These are phyloP conservation scores for Halenospora varia DNA, from an alignment of 495 filamentous ascomycete species.

Conservation along the genomic window DNA sequence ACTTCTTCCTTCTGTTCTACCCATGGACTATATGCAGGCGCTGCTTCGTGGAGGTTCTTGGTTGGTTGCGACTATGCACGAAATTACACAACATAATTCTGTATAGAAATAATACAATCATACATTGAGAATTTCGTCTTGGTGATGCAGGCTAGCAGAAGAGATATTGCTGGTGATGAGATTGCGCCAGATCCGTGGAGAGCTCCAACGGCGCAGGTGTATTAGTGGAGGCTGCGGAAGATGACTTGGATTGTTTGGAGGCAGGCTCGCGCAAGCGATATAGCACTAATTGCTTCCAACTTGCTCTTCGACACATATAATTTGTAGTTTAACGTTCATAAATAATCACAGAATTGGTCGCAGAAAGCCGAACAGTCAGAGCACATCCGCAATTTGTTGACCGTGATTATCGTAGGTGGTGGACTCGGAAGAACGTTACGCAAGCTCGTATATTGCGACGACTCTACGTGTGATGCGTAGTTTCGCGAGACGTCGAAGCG, in stretches of 20 bases:
- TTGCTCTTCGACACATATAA: neutral
- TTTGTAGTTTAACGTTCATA: neutral
- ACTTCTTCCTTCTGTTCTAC: too few species aligned
- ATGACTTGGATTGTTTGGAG: neutral
- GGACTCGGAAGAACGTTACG: slow-evolving; percentile 1
- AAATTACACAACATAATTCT: too few species aligned
- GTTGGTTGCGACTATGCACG: too few species aligned
- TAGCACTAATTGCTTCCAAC: neutral
- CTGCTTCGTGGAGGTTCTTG: too few species aligned
- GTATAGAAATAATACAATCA: too few species aligned
- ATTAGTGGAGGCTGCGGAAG: slow-evolving; percentile 11
- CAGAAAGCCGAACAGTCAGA: neutral
- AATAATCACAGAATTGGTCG: neutral
- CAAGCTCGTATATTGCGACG: neutral
- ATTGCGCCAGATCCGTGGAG: slow-evolving; percentile 20
- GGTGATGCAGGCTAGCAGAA: slow-evolving; percentile 18
- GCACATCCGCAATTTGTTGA: neutral
- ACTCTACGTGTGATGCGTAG: neutral
- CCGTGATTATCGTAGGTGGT: slow-evolving; percentile 2
- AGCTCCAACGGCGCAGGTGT: slow-evolving; percentile 27
- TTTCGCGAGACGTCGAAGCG: neutral
- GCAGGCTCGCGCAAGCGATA: neutral
- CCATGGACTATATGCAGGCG: too few species aligned
- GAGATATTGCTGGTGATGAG: slow-evolving; percentile 19
- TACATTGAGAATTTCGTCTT: too few species aligned